Evolutionary conservation across 2,329 filamentous ascomycete species (phyloP).

Genomic region (Scytalidium sp.): DNA sequence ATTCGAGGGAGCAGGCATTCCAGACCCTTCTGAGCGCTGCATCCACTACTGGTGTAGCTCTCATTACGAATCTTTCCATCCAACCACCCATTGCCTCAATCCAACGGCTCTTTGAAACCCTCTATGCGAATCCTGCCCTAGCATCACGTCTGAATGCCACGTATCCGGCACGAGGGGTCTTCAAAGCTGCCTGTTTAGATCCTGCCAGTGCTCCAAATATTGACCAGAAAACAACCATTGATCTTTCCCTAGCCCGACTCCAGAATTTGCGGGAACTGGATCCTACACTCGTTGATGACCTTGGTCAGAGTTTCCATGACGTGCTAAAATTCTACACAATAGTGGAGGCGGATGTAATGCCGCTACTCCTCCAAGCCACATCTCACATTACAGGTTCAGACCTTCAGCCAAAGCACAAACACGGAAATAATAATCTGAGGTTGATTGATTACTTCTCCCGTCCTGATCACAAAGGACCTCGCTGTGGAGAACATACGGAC

Average conservation of each 20-base stretch:
- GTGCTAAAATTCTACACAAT: slow-evolving; percentile 8
- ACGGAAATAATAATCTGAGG: slow-evolving; percentile 10
- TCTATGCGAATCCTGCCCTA: slow-evolving; percentile 4
- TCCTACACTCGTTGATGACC: slow-evolving; percentile 6
- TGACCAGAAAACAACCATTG: slow-evolving; percentile 9
- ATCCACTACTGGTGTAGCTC: slow-evolving; percentile 6
- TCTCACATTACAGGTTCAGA: slow-evolving; percentile 6
- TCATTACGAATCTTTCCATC: slow-evolving; percentile 5
- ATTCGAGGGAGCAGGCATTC: slow-evolving; percentile 1
- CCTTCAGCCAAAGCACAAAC: slow-evolving; percentile 6
- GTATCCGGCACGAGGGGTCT: slow-evolving; percentile 6
- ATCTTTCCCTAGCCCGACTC: slow-evolving; percentile 4
- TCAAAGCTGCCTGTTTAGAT: slow-evolving; percentile 6
- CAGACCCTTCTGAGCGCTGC: slow-evolving; percentile 1
- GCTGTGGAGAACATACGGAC: slow-evolving; percentile 10
- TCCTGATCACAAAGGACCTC: slow-evolving; percentile 4
- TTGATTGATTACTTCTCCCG: slow-evolving; percentile 11
- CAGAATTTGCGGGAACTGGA: slow-evolving; percentile 4
- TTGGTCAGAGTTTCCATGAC: slow-evolving; percentile 6
- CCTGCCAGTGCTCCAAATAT: slow-evolving; percentile 2
- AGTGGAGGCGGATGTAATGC: slow-evolving; percentile 1
- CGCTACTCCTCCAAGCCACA: slow-evolving; percentile 1
- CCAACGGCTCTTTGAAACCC: slow-evolving; percentile 4
- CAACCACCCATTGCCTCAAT: slow-evolving; percentile 6
- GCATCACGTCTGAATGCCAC: slow-evolving; percentile 7